phyloP scores from a whole-genome alignment of 352 stramenopile genomes.

The Lagenidium giganteum region DNA sequence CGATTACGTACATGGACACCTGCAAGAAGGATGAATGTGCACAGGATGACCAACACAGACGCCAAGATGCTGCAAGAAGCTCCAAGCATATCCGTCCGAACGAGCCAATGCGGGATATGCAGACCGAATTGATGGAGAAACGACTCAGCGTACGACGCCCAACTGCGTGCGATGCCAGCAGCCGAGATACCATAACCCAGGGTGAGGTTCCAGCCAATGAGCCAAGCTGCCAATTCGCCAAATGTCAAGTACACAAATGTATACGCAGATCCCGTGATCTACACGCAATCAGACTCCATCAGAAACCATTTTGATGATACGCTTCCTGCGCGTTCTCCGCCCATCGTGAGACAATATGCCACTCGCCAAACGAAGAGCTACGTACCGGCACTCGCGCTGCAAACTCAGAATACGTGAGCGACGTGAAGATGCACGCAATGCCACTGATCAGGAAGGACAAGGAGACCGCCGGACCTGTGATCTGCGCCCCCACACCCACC shows the following conservation, averaged over 20 bases:
- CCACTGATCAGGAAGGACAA: constrained; percentile 88
- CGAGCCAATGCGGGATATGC: constrained; percentile 56
- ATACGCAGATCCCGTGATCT: constrained; percentile 88
- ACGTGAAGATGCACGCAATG: constrained; percentile 88
- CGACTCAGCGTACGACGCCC: constrained; percentile 81
- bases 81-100: constrained; percentile 43
- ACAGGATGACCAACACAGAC: constrained; percentile 70
- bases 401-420: constrained; percentile 90
- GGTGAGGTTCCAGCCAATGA: constrained; percentile 92
- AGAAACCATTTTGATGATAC: too few relatives aligned
- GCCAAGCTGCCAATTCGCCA: constrained; percentile 83
- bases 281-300: neutral
- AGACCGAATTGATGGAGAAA: constrained; percentile 76
- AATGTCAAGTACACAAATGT: constrained; percentile 89
- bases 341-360: too few relatives aligned
- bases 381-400: constrained; percentile 74
- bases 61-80: constrained; percentile 78
- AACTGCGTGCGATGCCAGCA: constrained; percentile 87
- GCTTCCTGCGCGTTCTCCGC: too few relatives aligned
- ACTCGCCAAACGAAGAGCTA: too few relatives aligned
- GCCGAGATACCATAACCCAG: constrained; percentile 91
- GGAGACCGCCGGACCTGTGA: constrained; percentile 85
- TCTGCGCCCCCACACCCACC: constrained; percentile 78
- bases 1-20: constrained; percentile 69
- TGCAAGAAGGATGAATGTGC: constrained; percentile 82